phyloP scores from a whole-genome alignment of 257 asterid genomes.

The Solanum lignicaule region DNA sequence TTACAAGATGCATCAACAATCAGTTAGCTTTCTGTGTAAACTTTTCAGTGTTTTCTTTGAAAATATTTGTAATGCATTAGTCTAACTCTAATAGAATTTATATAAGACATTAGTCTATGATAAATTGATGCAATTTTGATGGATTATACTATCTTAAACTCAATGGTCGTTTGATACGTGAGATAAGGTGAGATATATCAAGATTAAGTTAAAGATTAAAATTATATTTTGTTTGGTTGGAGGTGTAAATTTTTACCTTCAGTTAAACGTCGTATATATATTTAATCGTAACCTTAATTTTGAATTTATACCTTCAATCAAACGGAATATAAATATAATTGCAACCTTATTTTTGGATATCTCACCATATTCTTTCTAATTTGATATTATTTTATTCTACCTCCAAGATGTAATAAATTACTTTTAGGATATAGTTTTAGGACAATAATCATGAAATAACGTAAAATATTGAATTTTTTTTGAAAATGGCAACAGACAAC shows the following conservation, averaged over 20 bases:
- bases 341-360: not conserved
- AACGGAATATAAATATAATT: too few relatives aligned
- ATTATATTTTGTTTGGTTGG: not conserved
- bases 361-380: not conserved
- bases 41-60: not conserved
- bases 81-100: not conserved
- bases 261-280: too few relatives aligned
- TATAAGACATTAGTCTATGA: not conserved
- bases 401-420: not conserved
- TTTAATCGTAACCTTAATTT: too few relatives aligned
- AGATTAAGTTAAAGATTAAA: not conserved
- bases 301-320: not conserved
- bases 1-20: not conserved
- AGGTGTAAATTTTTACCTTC: not conserved
- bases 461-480: not conserved
- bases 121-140: not conserved
- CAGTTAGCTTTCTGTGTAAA: not conserved
- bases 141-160: not conserved
- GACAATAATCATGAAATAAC: not conserved
- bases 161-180: not conserved
- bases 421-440: accelerated
- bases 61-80: not conserved
- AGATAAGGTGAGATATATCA: not conserved
- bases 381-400: not conserved
- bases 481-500: not conserved